phyloP scores from a whole-genome alignment of 2,329 filamentous ascomycete genomes.

The Erysiphe pulchra region DNA sequence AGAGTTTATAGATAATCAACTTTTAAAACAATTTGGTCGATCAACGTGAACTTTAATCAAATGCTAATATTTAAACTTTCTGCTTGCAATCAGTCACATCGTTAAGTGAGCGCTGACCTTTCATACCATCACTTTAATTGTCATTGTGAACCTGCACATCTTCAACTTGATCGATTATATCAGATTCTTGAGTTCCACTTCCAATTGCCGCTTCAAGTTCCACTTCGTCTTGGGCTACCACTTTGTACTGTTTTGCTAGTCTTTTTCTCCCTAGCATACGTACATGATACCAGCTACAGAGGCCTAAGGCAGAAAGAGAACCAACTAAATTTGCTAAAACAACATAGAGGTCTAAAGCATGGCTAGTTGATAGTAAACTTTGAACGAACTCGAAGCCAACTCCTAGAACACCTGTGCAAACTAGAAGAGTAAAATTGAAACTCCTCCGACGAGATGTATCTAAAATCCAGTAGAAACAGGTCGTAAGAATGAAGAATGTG shows the following conservation, averaged over 20 bases:
- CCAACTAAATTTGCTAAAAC: constrained; percentile 73
- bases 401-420: constrained; percentile 48
- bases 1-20: too few species aligned
- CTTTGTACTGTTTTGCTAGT: constrained; percentile 43
- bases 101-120: not conserved
- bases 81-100: not conserved
- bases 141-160: too few species aligned
- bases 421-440: constrained; percentile 55
- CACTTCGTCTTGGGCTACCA: constrained; percentile 33
- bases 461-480: constrained; percentile 87
- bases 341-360: constrained; percentile 53
- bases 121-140: too few species aligned
- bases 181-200: not conserved
- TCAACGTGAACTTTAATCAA: too few species aligned
- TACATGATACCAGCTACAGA: constrained; percentile 82
- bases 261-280: constrained; percentile 81
- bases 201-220: constrained; percentile 52
- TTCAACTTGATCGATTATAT: not conserved
- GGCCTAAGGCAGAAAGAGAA: constrained; percentile 39
- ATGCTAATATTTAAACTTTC: too few species aligned
- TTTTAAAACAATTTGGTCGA: too few species aligned
- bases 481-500: constrained; percentile 74
- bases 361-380: constrained; percentile 46
- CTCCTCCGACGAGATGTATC: constrained; percentile 72
- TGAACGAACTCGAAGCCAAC: constrained; percentile 56